Percentiles rank a stretch among this genome's conserved stretches.
Conservation (phyloP, 1,284 basidiomycete genomes). For the Ganoderma lingzhi region DNA sequence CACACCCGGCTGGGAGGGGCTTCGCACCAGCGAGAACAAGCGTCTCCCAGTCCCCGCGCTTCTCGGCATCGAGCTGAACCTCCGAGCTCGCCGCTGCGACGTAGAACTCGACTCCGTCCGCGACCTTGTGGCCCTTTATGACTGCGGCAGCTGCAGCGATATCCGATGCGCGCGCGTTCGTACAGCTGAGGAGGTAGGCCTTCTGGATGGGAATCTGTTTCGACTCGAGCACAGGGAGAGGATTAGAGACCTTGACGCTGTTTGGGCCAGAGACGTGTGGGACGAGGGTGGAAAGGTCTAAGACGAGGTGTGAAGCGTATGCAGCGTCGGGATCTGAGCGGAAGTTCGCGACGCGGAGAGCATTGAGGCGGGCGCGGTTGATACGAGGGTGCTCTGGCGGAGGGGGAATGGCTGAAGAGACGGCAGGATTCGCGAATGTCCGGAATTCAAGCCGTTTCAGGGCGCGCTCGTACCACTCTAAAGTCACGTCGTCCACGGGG, state of each 20-base stretch:
- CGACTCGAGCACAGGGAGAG: constrained; percentile 83
- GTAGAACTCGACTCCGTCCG: constrained; percentile 95
- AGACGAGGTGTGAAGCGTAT: constrained; percentile 90
- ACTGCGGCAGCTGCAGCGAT: constrained; percentile 93
- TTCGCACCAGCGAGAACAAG: constrained; percentile 91
- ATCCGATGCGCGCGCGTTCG: constrained; percentile 97
- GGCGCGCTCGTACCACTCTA: constrained; percentile 90
- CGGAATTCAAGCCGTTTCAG: constrained; percentile 83
- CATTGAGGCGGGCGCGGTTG: constrained; percentile 77
- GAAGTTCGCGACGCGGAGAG: constrained; percentile 64
- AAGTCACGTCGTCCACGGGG: constrained; percentile 86
- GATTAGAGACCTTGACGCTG: constrained; percentile 95
- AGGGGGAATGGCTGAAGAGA: constrained; percentile 64
- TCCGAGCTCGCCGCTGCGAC: constrained; percentile 94
- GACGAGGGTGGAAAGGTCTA: constrained; percentile 94
- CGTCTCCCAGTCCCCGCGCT: constrained; percentile 87
- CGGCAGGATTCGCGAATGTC: constrained; percentile 68
- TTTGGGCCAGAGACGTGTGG: constrained; percentile 98
- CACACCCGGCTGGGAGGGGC: constrained; percentile 94
- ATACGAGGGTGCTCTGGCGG: constrained; percentile 90
- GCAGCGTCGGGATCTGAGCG: constrained; percentile 81
- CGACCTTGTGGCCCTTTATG: constrained; percentile 85
- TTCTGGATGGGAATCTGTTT: constrained; percentile 90
- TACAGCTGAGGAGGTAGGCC: constrained; percentile 98
- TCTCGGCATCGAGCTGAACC: constrained; percentile 92